Conservation (phyloP, 306 rosid species). For the Cicer judaicum region DNA sequence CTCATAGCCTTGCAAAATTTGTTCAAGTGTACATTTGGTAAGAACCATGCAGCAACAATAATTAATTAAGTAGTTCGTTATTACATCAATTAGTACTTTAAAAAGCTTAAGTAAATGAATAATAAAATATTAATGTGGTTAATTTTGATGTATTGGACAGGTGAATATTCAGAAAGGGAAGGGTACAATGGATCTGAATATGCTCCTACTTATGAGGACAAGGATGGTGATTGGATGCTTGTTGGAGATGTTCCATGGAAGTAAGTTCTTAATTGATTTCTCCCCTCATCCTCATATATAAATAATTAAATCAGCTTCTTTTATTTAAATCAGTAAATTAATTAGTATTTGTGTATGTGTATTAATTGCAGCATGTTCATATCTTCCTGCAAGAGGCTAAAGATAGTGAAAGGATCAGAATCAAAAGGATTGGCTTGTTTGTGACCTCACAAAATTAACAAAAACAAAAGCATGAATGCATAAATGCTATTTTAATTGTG, state of each 20-base stretch:
- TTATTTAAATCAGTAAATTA: background rate
- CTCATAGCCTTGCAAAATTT: constrained; percentile 71
- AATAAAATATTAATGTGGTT: background rate
- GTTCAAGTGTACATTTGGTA: constrained; percentile 79
- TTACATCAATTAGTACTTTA: background rate
- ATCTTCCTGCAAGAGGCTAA: constrained; percentile 68
- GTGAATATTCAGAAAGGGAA: constrained; percentile 74
- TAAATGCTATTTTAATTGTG: constrained; percentile 42
- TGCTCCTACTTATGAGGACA: constrained; percentile 85
- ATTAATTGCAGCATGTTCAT: constrained; percentile 67
- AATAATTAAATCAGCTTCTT: background rate
- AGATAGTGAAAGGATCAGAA: constrained; percentile 70
- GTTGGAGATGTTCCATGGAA: constrained; percentile 97
- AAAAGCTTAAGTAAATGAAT: too few relatives aligned
- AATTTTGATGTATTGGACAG: constrained; percentile 37
- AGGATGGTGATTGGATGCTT: constrained; percentile 94
- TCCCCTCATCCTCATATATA: background rate
- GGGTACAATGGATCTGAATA: constrained; percentile 71
- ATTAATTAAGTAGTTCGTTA: background rate
- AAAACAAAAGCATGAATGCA: background rate
- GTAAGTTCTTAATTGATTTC: constrained; percentile 49
- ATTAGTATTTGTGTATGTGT: background rate
- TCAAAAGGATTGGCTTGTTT: constrained; percentile 65
- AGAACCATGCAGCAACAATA: constrained; percentile 10
- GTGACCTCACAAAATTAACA: constrained; percentile 21